phyloP scores from a whole-genome alignment of 2,329 filamentous ascomycete species.

The Furcasterigmium sp. region DNA sequence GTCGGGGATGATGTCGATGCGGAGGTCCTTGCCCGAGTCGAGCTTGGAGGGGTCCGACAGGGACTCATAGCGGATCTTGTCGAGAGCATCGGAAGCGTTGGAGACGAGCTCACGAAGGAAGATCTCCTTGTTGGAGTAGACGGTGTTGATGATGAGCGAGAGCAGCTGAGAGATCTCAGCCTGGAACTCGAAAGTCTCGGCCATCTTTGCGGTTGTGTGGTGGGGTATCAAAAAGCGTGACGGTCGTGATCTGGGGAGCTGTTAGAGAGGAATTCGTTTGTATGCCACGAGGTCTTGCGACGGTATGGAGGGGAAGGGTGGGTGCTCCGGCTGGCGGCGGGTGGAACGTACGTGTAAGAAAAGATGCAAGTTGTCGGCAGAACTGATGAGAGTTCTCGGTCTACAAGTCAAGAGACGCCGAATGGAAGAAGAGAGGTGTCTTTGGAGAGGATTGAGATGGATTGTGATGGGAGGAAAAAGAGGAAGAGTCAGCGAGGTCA shows the following conservation, averaged over 20 bases:
- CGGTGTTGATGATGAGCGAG: constrained; percentile 99
- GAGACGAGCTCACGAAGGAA: constrained; percentile 98
- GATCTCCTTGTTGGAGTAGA: constrained; percentile 99
- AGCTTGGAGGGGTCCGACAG: constrained; percentile 97
- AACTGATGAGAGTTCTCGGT: background rate
- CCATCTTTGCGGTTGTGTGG: constrained; percentile 54
- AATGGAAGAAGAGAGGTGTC: constrained; percentile 14
- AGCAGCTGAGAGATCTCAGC: constrained; percentile 99
- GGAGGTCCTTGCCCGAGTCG: constrained; percentile 94
- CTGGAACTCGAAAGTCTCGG: constrained; percentile 99
- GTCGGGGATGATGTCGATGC: constrained; percentile 98
- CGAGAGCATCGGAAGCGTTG: constrained; percentile 96
- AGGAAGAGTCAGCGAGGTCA: constrained; percentile 8
- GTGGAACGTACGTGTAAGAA: background rate
- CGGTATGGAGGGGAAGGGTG: background rate
- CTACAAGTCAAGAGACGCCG: constrained; percentile 2
- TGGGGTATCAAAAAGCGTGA: constrained; percentile 3
- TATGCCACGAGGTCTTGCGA: background rate
- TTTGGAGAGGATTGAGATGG: constrained; percentile 14
- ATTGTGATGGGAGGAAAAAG: constrained; percentile 16
- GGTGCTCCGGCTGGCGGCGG: background rate
- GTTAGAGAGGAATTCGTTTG: background rate
- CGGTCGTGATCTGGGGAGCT: constrained; percentile 2
- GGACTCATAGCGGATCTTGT: constrained; percentile 99
- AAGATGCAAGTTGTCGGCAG: constrained; percentile 1